A percentile compares a stretch with the other conserved stretches of the same genome.
Conservation (phyloP, 257 asterid genomes). For the Solanum piurae region DNA sequence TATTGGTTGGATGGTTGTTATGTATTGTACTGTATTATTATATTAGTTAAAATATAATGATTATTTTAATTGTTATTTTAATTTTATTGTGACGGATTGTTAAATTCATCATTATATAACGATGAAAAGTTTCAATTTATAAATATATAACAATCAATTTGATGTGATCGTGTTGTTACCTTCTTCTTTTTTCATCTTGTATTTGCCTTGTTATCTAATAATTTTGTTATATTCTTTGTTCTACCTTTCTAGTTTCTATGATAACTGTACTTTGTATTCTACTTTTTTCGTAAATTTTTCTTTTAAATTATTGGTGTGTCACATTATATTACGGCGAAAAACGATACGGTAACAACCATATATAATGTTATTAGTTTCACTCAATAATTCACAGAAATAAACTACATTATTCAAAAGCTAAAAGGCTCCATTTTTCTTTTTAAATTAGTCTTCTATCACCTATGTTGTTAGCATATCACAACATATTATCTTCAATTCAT, state of each 20-base stretch:
- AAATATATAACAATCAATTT: neutral
- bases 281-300: neutral
- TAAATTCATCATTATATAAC: no score
- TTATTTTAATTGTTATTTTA: no score
- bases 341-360: no score
- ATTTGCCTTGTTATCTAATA: neutral
- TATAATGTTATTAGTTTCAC: neutral
- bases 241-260: no score
- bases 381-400: neutral
- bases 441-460: neutral
- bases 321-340: no score
- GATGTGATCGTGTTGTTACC: accelerated
- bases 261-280: neutral
- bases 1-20: neutral
- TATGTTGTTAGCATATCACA: neutral
- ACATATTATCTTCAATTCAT: neutral
- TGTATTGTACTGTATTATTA: neutral
- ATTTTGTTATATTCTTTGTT: neutral
- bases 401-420: neutral
- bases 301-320: no score
- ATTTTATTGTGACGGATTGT: no score
- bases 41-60: no score
- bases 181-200: neutral
- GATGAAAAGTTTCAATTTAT: no score
- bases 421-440: neutral